Evolutionary conservation across 148 eudicot genomes (phyloP), one percentile per base, ranked within the genome.

Genomic region (Rhododendron griersonianum): DNA sequence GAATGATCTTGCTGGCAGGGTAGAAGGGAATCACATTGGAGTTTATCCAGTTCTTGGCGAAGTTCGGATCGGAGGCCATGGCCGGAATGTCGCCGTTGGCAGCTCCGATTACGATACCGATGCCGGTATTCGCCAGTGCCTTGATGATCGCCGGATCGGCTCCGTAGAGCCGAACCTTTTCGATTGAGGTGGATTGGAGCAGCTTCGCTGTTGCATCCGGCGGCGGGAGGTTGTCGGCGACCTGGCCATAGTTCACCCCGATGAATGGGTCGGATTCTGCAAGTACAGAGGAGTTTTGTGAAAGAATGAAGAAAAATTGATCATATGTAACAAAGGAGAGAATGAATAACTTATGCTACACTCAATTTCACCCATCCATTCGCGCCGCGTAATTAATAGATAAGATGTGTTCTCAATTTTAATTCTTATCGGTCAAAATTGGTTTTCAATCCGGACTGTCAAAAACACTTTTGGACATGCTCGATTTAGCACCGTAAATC

Each of bases 191-290:
- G 7, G 98, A 89, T 83, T 90, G 87, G 44, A 96, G 84, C 1
- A 96, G 96, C 86, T 92, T 94, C 30, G 85, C 98, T 11, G 98
- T 94, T 9, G 90, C 88, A 18, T 86, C 90, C 30, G 98, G 94
- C 63, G 98, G 93, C 37, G 99, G 99, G 2, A 96, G 94, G 84
- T 96, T 96, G 90, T 95, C 95, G 21, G 97, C 99, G 19, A 96
- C 89, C 47, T 87, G 86, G 2, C 99, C 99, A 67, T 95, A 94
- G 90, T 96, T 96, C 80, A 96, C 92, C 33, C 99, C 99, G 50
- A 96, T 84, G 87, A 90, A 96, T 9, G 98, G 89, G 63, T 96
- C 91, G 16, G 94, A 89, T 61, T 86, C 95, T 96, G 91, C 53
- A 85, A 83, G 21, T 13, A 30, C 15, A 69, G 11, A 65, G 75